Percentiles rank a stretch among this genome's conserved stretches.
Evolutionary conservation across 352 stramenopile genomes (phyloP).

Genomic region (Phytophthora agathidicida): DNA sequence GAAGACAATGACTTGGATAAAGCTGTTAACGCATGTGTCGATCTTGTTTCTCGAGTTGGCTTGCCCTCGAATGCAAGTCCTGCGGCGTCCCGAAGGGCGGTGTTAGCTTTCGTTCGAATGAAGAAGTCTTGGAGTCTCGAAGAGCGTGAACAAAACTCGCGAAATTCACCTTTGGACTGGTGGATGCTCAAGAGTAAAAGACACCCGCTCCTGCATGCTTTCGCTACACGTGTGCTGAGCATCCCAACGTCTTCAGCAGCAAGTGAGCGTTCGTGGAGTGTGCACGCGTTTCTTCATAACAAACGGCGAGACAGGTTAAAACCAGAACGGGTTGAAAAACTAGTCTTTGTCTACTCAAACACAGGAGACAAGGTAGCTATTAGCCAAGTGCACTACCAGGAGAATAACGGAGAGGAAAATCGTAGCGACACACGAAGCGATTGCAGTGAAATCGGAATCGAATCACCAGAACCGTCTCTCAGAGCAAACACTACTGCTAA

Average conservation of each 20-base stretch:
- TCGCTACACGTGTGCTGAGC: conserved; percentile 7
- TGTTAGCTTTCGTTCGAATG: no score
- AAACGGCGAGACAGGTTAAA: conserved; percentile 11
- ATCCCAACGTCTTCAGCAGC: conserved; percentile 19
- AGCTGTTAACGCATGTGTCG: background rate
- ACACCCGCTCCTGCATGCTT: background rate
- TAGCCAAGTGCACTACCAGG: background rate
- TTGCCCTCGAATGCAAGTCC: background rate
- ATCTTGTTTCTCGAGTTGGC: background rate
- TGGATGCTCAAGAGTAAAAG: conserved; percentile 8
- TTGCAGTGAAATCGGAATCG: no score
- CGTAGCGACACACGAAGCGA: background rate
- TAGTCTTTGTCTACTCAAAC: conserved; percentile 22
- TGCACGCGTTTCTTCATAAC: conserved; percentile 18
- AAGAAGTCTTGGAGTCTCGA: background rate
- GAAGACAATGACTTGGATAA: background rate
- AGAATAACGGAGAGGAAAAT: background rate
- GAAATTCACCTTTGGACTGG: conserved; percentile 14
- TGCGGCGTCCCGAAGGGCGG: conserved; percentile 5
- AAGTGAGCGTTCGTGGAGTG: conserved; percentile 23
- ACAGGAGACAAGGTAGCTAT: background rate
- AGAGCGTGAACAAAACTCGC: background rate
- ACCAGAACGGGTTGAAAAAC: conserved; percentile 10
- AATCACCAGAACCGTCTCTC: no score
- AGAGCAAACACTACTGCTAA: no score